Base-by-base conservation (phyloP, 148 eudicot genomes). In the Silene uniflora region DNA sequence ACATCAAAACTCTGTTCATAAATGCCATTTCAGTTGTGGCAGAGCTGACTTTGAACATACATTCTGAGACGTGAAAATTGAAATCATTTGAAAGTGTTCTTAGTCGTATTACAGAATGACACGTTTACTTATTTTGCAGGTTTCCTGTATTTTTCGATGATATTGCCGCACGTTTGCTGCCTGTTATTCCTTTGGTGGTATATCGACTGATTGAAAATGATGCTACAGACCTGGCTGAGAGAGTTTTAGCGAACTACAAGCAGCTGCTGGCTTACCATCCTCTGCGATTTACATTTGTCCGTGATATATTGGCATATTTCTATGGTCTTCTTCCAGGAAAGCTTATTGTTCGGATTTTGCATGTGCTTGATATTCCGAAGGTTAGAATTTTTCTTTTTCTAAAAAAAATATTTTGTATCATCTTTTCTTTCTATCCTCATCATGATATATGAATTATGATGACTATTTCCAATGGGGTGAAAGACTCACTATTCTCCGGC, bases 181-280 rank as follows among this genome's bases (percentile, higher is more conserved):
- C 99, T 39, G 85, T 95, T 83, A 89, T 95, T 80, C 94, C 99
- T 60, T 85, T 90, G 71, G 87, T 95, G 75, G 85, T 95, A 66
- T 95, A 95, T 78, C 83, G 99, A 75, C 92, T 95, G 70, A 92
- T 95, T 71, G 99, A 95, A 79, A 95, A 95, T 78, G 99, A 95
- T 74, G 92, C 90, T 60, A 75, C 77, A 54, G 99, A 95, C 76
- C 89, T 87, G 19, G 99, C 97, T 56, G 99, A 95, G 55, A 88
- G 94, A 84, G 90, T 95, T 81, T 84, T 95, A 25, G 88, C 78
- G 75, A 74, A 86, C 74, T 95, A 89, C 80, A 87, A 85, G 21
- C 65, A 83, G 72, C 85, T 95, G 83, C 84, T 95, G 79, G 90
- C 86, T 74, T 87, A 92, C 76, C 86, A 95, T 81, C 97, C 99